Percentiles rank a stretch among this genome's conserved stretches.
phyloP scores from a whole-genome alignment of 106 monocot genomes.

The Gastrodia elata region DNA sequence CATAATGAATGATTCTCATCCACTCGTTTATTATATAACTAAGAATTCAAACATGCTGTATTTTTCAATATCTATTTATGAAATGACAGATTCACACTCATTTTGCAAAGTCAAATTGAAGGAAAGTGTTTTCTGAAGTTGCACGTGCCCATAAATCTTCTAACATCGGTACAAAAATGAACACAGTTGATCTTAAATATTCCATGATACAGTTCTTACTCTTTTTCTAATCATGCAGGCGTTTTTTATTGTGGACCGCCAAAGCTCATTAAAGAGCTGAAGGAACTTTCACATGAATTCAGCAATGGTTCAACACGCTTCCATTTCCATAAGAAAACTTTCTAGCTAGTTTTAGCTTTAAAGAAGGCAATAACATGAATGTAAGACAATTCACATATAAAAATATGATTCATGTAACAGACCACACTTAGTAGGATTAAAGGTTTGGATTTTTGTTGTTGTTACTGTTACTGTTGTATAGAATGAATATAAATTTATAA shows the following conservation, averaged over 20 bases:
- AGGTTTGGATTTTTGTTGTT: too few species aligned
- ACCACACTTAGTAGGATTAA: too few species aligned
- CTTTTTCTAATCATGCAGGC: slow-evolving; percentile 28
- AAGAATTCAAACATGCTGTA: too few species aligned
- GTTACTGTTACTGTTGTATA: too few species aligned
- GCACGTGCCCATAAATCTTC: slow-evolving; percentile 41
- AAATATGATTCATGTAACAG: too few species aligned
- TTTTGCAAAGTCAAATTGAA: slow-evolving; percentile 73
- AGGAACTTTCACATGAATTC: slow-evolving; percentile 54
- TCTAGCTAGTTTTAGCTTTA: too few species aligned
- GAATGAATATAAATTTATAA: too few species aligned
- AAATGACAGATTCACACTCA: slow-evolving; percentile 42
- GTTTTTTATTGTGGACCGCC: slow-evolving; percentile 78
- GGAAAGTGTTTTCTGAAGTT: slow-evolving; percentile 50
- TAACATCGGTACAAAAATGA: slow-evolving; percentile 35
- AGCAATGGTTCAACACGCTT: slow-evolving; percentile 51
- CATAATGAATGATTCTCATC: too few species aligned
- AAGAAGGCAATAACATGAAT: too few species aligned
- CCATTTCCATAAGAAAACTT: slow-evolving; percentile 83
- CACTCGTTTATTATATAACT: too few species aligned
- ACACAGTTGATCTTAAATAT: not conserved
- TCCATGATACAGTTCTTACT: not conserved
- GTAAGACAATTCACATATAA: too few species aligned
- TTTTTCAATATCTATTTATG: too few species aligned
- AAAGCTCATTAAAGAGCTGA: slow-evolving; percentile 38